A percentile compares a stretch with the other conserved stretches of the same genome.
Conservation (phyloP, 2,329 filamentous ascomycete genomes). For the Bipolaris cookei region DNA sequence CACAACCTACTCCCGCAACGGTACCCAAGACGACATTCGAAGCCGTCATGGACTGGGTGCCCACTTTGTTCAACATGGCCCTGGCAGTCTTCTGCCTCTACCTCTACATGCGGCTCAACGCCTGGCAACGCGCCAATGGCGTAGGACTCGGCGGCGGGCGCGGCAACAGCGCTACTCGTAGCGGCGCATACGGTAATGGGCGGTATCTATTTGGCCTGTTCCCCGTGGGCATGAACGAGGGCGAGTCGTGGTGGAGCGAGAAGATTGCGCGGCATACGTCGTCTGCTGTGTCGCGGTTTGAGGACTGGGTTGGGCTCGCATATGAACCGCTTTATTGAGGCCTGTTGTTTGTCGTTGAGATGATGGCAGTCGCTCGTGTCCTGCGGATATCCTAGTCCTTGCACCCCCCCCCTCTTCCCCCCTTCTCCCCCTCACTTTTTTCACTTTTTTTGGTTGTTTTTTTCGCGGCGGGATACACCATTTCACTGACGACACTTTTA, state of each 20-base stretch:
- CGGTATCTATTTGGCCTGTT: slow-evolving; percentile 25
- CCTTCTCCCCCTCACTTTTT: background rate
- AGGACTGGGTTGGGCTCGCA: slow-evolving; percentile 20
- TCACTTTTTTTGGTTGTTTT: background rate
- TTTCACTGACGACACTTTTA: too few species aligned
- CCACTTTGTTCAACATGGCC: slow-evolving; percentile 5
- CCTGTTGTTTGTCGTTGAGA: background rate
- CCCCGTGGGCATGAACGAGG: slow-evolving; percentile 28
- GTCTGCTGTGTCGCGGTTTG: slow-evolving; percentile 15
- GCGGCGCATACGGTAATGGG: slow-evolving; percentile 23
- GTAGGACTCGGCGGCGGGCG: slow-evolving; percentile 19
- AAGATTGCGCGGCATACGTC: slow-evolving; percentile 17
- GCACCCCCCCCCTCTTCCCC: background rate
- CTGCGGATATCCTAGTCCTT: too few species aligned
- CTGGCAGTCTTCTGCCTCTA: slow-evolving; percentile 12
- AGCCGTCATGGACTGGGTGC: background rate
- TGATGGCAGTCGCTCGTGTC: too few species aligned
- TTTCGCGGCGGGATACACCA: too few species aligned
- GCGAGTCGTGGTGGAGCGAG: slow-evolving; percentile 19
- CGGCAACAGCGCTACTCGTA: slow-evolving; percentile 10
- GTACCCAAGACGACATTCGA: background rate
- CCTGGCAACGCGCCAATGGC: slow-evolving; percentile 22
- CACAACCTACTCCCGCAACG: background rate
- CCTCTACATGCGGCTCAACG: slow-evolving; percentile 14
- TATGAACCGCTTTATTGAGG: slow-evolving; percentile 22